Percentiles rank a stretch among this genome's conserved stretches.
Evolutionary conservation across 495 filamentous ascomycete genomes (phyloP).

Genomic region (Lasiosphaeris hirsuta): DNA sequence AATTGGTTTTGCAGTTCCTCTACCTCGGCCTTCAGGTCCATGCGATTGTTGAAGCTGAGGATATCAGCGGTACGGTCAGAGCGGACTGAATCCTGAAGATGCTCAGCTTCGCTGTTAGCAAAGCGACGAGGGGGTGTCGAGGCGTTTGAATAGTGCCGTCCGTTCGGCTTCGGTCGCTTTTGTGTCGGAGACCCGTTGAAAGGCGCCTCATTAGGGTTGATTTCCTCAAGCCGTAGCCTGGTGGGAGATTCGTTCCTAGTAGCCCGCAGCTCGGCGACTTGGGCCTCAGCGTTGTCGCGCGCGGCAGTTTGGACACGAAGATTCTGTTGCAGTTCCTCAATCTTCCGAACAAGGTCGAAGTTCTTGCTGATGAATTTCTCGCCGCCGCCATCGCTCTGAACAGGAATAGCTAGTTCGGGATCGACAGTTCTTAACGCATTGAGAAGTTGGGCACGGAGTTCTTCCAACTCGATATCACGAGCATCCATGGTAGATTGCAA

Average conservation of each 20-base stretch:
- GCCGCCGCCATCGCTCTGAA: constrained; percentile 44
- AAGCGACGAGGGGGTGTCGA: constrained; percentile 73
- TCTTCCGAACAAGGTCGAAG: constrained; percentile 78
- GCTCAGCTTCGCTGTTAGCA: constrained; percentile 60
- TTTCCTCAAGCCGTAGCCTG: constrained; percentile 72
- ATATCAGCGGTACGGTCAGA: constrained; percentile 91
- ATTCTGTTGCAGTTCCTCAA: constrained; percentile 85
- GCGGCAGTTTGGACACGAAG: constrained; percentile 82
- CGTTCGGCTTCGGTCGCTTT: constrained; percentile 68
- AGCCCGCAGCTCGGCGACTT: constrained; percentile 76
- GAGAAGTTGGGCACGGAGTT: constrained; percentile 74
- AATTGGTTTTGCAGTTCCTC: constrained; percentile 94
- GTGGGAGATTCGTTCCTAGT: constrained; percentile 70
- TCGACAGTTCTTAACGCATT: constrained; percentile 82
- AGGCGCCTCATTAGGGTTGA: constrained; percentile 77
- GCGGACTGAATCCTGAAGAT: constrained; percentile 67
- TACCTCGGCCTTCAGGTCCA: constrained; percentile 87
- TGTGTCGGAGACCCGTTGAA: constrained; percentile 75
- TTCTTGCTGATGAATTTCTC: constrained; percentile 54
- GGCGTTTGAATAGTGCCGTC: constrained; percentile 66
- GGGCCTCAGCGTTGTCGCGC: constrained; percentile 76
- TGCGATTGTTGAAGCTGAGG: constrained; percentile 78
- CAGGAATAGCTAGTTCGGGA: constrained; percentile 56
- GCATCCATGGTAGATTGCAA: constrained; percentile 74
- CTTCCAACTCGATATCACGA: constrained; percentile 72